Evolutionary conservation across 805 yeast genomes (phyloP).

Genomic region (Starmerella cellae): DNA sequence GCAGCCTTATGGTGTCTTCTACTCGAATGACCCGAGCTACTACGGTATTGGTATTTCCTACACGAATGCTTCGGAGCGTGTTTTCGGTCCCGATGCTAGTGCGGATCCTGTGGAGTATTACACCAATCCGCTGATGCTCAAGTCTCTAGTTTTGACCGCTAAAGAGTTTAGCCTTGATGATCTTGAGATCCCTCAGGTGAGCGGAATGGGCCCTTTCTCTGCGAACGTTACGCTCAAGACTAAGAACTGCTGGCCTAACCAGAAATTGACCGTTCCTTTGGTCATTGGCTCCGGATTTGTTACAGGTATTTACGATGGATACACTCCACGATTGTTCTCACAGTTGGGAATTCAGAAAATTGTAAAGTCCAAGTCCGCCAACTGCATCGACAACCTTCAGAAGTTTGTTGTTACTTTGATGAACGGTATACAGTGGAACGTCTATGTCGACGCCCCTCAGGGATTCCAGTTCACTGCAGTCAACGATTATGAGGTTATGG

Average conservation of each 20-base stretch:
- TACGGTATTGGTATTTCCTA: slow-evolving; percentile 55
- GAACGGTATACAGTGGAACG: slow-evolving; percentile 37
- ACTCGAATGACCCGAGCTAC: slow-evolving; percentile 33
- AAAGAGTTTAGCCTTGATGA: slow-evolving; percentile 32
- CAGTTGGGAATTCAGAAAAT: slow-evolving; percentile 36
- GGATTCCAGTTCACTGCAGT: slow-evolving; percentile 27
- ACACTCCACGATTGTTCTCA: slow-evolving; percentile 36
- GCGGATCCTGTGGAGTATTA: slow-evolving; percentile 35
- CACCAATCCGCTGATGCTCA: slow-evolving; percentile 42
- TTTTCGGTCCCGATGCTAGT: slow-evolving; percentile 36
- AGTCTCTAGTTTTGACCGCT: slow-evolving; percentile 46
- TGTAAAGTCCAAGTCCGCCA: slow-evolving; percentile 12
- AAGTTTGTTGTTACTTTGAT: slow-evolving; percentile 33
- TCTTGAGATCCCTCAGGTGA: slow-evolving; percentile 23
- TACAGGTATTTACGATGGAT: slow-evolving; percentile 42
- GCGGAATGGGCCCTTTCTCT: slow-evolving; percentile 40
- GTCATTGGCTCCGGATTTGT: slow-evolving; percentile 77
- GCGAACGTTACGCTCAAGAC: slow-evolving; percentile 34
- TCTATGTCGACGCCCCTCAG: slow-evolving; percentile 36
- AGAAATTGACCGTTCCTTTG: slow-evolving; percentile 36
- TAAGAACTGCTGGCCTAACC: slow-evolving; percentile 9
- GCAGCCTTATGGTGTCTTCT: slow-evolving; percentile 55
- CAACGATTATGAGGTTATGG: slow-evolving; percentile 30
- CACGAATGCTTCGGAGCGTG: slow-evolving; percentile 34
- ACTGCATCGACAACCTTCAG: slow-evolving; percentile 26